A percentile compares a stretch with the other conserved stretches of the same genome.
Evolutionary conservation across 2,329 filamentous ascomycete species (phyloP).

Genomic region (Diaporthe destruens): DNA sequence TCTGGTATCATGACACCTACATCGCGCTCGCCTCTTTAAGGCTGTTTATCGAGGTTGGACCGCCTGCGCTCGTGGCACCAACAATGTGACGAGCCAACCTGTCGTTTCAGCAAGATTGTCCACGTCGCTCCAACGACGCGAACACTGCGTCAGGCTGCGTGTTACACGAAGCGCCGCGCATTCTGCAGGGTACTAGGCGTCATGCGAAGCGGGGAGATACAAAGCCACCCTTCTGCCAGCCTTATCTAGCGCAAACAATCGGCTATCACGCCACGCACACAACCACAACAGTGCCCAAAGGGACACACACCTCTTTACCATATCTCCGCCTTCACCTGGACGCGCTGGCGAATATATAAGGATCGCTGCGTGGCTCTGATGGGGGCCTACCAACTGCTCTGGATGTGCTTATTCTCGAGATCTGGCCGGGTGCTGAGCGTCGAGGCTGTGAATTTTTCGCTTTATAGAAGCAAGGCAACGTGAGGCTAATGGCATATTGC

Average conservation of each 20-base stretch:
- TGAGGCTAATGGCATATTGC: conserved; percentile 52
- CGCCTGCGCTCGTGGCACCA: neutral
- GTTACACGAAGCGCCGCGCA: conserved; percentile 47
- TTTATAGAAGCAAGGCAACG: conserved; percentile 49
- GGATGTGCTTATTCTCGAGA: neutral
- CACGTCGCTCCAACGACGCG: conserved; percentile 14
- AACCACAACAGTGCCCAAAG: too few species aligned
- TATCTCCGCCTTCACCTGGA: neutral
- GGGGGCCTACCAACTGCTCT: neutral
- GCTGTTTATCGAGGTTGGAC: too few species aligned
- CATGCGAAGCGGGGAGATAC: conserved; percentile 28
- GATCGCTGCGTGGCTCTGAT: neutral
- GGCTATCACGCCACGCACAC: too few species aligned
- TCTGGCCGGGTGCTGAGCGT: conserved; percentile 36
- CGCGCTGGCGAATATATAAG: neutral
- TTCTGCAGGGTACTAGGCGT: conserved; percentile 44
- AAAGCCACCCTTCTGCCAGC: conserved; percentile 19
- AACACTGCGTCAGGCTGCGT: conserved; percentile 10
- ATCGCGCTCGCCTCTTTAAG: neutral
- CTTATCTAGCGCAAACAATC: conserved; percentile 34
- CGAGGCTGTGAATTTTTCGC: conserved; percentile 35
- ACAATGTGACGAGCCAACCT: neutral
- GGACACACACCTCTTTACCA: too few species aligned
- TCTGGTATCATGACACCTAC: neutral
- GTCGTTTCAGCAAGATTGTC: conserved; percentile 20